phyloP scores from a whole-genome alignment of 768 basidiomycete species.

The Tricholoma furcatifolium region DNA sequence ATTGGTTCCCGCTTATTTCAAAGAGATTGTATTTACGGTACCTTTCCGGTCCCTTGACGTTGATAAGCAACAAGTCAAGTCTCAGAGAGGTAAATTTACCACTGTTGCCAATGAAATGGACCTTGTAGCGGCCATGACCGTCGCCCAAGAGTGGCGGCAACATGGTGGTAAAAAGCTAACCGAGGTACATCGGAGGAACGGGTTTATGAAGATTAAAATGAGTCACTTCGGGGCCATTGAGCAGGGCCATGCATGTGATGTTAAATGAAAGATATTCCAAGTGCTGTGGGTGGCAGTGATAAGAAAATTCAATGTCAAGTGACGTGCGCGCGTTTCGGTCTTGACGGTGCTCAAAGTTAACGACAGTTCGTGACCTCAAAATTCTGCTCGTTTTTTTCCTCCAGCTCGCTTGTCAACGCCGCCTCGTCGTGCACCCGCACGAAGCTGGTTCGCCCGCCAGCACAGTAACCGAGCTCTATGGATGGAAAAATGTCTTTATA shows the following conservation, averaged over 20 bases:
- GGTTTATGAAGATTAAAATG: too few relatives aligned
- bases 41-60: slow-evolving; percentile 32
- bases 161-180: slow-evolving; percentile 4
- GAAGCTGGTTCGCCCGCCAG: slow-evolving; percentile 71
- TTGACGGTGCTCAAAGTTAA: slow-evolving; percentile 1
- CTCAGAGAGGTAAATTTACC: slow-evolving; percentile 12
- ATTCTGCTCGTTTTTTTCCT: slow-evolving; percentile 13
- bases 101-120: slow-evolving; percentile 50
- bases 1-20: not conserved
- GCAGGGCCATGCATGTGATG: too few relatives aligned
- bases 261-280: too few relatives aligned
- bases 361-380: slow-evolving; percentile 3
- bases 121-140: slow-evolving; percentile 41
- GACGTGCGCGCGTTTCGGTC: slow-evolving; percentile 27
- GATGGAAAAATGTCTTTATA: slow-evolving; percentile 63
- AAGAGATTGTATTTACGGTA: slow-evolving; percentile 2
- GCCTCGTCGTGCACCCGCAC: slow-evolving; percentile 59
- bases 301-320: slow-evolving; percentile 20
- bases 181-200: too few relatives aligned
- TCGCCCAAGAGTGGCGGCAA: slow-evolving; percentile 41
- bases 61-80: not conserved
- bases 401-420: slow-evolving; percentile 14
- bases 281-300: too few relatives aligned
- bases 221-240: not conserved
- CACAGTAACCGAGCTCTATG: slow-evolving; percentile 68